Conservation (phyloP, 371 early-diverging fungal genomes). For the Mucor plumbeus region DNA sequence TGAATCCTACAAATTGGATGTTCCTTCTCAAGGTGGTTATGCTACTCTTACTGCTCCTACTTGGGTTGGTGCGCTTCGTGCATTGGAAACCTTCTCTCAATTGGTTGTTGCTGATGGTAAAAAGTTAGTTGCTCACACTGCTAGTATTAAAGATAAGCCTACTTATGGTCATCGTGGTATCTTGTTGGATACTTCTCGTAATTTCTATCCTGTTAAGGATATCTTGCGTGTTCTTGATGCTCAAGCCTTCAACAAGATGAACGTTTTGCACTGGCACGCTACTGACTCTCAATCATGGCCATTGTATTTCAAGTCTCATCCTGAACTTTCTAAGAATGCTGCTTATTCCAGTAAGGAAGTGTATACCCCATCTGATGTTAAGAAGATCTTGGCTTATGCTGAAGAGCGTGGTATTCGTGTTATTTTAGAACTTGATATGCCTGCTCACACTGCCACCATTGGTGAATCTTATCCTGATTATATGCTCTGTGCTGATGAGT, state of each 20-base stretch:
- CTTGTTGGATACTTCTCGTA: conserved; percentile 77
- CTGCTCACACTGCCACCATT: conserved; percentile 73
- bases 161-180: conserved; percentile 76
- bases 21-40: conserved; percentile 54
- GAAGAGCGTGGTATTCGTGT: conserved; percentile 77
- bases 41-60: conserved; percentile 65
- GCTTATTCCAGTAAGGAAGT: conserved; percentile 64
- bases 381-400: conserved; percentile 65
- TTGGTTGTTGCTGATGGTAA: conserved; percentile 49
- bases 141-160: conserved; percentile 73
- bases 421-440: conserved; percentile 81
- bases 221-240: conserved; percentile 75
- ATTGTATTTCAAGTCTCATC: conserved; percentile 63
- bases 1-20: conserved; percentile 71
- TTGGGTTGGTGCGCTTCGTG: conserved; percentile 82
- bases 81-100: conserved; percentile 79
- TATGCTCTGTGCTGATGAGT: conserved; percentile 52
- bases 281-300: conserved; percentile 84
- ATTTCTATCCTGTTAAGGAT: conserved; percentile 69
- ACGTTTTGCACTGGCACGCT: conserved; percentile 85
- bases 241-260: conserved; percentile 81
- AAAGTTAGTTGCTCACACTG: conserved; percentile 53
- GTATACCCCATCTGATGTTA: conserved; percentile 68
- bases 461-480: conserved; percentile 50
- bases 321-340: conserved; percentile 68